A percentile compares a stretch with the other conserved stretches of the same genome.
Conservation (phyloP, 495 filamentous ascomycete species). For the Aspergillus asperescens region DNA sequence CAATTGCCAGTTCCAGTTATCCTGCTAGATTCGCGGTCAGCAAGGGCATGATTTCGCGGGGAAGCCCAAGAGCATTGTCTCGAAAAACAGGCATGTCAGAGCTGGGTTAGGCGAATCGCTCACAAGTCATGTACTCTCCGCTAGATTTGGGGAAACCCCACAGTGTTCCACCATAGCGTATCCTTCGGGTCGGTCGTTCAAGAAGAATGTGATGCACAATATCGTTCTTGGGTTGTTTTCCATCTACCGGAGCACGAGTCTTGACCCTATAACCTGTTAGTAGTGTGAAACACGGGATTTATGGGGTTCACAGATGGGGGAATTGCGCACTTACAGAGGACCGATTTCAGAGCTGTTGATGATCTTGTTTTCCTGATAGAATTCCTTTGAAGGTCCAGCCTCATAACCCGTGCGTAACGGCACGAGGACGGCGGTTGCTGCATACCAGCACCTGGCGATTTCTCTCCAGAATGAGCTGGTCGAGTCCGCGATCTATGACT, state of each 20-base stretch:
- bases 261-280: not conserved
- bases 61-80: not conserved
- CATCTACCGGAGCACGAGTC: no score
- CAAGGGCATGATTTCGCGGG: conserved; percentile 1
- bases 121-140: conserved; percentile 78
- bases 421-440: not conserved
- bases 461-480: not conserved
- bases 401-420: not conserved
- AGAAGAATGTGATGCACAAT: not conserved
- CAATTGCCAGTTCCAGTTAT: conserved; percentile 76
- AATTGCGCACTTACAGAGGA: not conserved
- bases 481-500: not conserved
- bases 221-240: not conserved
- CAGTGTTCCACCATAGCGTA: not conserved
- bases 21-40: conserved; percentile 29
- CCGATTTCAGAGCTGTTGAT: not conserved
- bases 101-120: conserved; percentile 21
- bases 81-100: not conserved
- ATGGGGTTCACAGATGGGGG: not conserved
- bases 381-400: not conserved
- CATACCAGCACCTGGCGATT: not conserved
- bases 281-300: not conserved
- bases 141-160: conserved; percentile 27
- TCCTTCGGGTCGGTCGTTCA: not conserved
- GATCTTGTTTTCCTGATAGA: not conserved